These are phyloP conservation scores for Astrothelium subdiscretum DNA, from an alignment of 495 filamentous ascomycete species.

Conservation along the genomic window DNA sequence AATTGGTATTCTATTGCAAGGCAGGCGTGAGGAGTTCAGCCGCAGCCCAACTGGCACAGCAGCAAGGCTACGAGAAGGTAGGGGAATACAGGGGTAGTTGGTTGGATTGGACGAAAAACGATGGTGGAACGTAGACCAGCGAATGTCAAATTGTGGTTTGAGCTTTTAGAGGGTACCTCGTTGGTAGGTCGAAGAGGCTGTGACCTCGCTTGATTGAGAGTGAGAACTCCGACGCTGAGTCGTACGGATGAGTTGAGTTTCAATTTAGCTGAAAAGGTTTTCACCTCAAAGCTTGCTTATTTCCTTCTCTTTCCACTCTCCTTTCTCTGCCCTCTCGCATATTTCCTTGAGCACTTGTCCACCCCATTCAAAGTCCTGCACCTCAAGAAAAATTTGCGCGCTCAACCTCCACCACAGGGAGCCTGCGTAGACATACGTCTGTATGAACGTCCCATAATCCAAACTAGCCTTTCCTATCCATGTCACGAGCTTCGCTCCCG, in stretches of 20 bases:
- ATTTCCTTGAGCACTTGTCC: constrained; percentile 48
- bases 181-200: too few relatives aligned
- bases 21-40: constrained; percentile 70
- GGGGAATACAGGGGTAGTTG: constrained; percentile 84
- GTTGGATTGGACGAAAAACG: constrained; percentile 71
- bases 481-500: constrained; percentile 26
- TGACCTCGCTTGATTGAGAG: too few relatives aligned
- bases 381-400: constrained; percentile 69
- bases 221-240: too few relatives aligned
- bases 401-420: constrained; percentile 60
- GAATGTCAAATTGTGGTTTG: not conserved
- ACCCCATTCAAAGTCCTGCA: constrained; percentile 65
- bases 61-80: constrained; percentile 61
- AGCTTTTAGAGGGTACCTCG: too few relatives aligned
- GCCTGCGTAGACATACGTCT: constrained; percentile 46
- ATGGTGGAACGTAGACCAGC: constrained; percentile 30
- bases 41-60: constrained; percentile 68
- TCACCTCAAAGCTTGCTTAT: not conserved
- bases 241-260: too few relatives aligned
- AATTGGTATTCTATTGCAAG: constrained; percentile 86
- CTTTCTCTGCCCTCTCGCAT: constrained; percentile 45
- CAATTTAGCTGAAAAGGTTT: too few relatives aligned
- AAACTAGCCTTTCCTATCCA: constrained; percentile 44
- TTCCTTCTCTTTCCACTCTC: constrained; percentile 31
- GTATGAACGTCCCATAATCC: constrained; percentile 60